Conservation (phyloP, 208 protist genomes). For the Porcisia hertigi region DNA sequence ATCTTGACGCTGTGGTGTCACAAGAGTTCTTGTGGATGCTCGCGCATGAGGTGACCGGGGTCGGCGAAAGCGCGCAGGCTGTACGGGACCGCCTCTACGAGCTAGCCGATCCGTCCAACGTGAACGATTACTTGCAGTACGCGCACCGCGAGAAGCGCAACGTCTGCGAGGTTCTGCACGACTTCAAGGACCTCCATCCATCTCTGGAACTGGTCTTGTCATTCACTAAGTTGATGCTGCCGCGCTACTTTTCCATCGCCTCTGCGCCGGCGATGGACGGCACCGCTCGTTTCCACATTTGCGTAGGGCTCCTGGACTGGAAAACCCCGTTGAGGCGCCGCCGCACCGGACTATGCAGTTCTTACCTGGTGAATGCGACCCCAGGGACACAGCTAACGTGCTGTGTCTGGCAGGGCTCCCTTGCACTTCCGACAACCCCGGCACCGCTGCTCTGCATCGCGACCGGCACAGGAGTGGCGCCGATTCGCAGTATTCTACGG, state of each 20-base stretch:
- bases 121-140: constrained; percentile 81
- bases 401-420: constrained; percentile 70
- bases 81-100: constrained; percentile 74
- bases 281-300: constrained; percentile 38
- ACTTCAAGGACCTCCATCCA: constrained; percentile 63
- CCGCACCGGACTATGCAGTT: constrained; percentile 77
- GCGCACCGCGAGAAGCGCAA: constrained; percentile 88
- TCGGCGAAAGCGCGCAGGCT: constrained; percentile 27
- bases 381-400: constrained; percentile 51
- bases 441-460: constrained; percentile 68
- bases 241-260: constrained; percentile 80
- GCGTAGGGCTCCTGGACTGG: constrained; percentile 75
- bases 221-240: constrained; percentile 64
- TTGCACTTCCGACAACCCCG: constrained; percentile 44
- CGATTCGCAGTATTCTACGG: constrained; percentile 69
- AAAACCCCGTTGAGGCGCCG: constrained; percentile 74
- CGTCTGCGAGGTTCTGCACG: constrained; percentile 82
- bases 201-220: constrained; percentile 64
- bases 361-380: constrained; percentile 33
- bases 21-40: constrained; percentile 86
- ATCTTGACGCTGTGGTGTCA: constrained; percentile 75
- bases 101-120: constrained; percentile 50
- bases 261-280: constrained; percentile 65
- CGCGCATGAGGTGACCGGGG: constrained; percentile 36
- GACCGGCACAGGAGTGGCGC: constrained; percentile 86